These are phyloP conservation scores for Coemansia sp. DNA, from an alignment of 192 early-diverging fungal genomes.

Conservation along the genomic window DNA sequence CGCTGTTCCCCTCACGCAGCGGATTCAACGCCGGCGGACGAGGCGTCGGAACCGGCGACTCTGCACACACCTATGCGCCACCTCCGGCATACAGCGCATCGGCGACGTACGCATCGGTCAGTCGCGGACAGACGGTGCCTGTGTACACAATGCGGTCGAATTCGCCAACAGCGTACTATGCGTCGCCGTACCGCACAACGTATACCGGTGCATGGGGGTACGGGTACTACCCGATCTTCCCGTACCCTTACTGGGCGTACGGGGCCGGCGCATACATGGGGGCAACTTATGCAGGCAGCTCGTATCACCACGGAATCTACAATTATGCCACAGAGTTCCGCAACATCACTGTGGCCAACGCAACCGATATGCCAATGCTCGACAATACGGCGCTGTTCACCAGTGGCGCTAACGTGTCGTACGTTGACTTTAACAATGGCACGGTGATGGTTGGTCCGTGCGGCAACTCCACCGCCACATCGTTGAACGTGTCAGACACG, in stretches of 20 bases:
- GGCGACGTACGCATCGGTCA: constrained; percentile 28
- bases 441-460: constrained; percentile 36
- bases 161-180: constrained; percentile 41
- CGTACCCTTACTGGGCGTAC: constrained; percentile 53
- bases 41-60: constrained; percentile 22
- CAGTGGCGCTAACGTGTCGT: constrained; percentile 24
- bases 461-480: constrained; percentile 27
- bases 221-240: constrained; percentile 48
- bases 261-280: constrained; percentile 28
- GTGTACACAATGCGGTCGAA: constrained; percentile 16
- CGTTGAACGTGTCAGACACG: constrained; percentile 7
- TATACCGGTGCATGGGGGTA: constrained; percentile 53
- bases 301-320: constrained; percentile 32
- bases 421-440: constrained; percentile 52
- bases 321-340: constrained; percentile 35
- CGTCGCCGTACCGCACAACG: constrained; percentile 19
- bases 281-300: constrained; percentile 14
- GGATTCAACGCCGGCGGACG: constrained; percentile 40
- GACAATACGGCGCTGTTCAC: constrained; percentile 40
- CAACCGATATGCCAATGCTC: constrained; percentile 29
- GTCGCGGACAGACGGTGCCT: constrained; percentile 34
- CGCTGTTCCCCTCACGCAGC: constrained; percentile 31
- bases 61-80: constrained; percentile 23
- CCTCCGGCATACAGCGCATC: constrained; percentile 44
- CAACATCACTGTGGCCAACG: constrained; percentile 43